Base-by-base conservation (phyloP, 768 basidiomycete species). In the Tylopilus balloui region DNA sequence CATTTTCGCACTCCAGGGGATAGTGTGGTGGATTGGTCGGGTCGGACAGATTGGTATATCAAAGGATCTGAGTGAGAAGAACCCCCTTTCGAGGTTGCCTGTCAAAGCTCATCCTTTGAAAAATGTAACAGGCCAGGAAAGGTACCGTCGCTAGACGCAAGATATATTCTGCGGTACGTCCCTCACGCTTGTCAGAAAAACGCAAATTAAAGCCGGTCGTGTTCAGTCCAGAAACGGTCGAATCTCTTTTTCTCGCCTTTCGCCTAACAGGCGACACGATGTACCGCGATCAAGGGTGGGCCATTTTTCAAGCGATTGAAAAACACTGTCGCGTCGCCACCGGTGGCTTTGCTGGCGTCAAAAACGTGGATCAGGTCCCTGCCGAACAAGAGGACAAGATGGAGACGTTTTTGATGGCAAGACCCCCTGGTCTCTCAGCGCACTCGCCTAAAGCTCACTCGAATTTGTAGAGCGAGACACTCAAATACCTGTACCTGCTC, bases 341-440 rank as follows among this genome's bases (percentile, higher is more conserved):
- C 0, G 94, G 93, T 17, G 94, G 93, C 9, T 97, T 88, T 60
- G 87, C 88, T 15, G 81, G 81, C 29, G 76, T 97, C 39, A 67
- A 84, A 50, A 90, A 96, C 61, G 94, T 97, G 10, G 90, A 95
- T 65, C 76, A 80, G 52, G 71, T 84, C 10, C 84, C 86, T 0
- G 79, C 73, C 2, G 71, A 73, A 60, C 72, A 78, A 49, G 85
- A 91, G 54, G 92, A 97, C 68, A 85, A 87, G 66, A 95, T 96
- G 93, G 93, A 97, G 71, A 93, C 93, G 12, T 96, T 94, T 72
- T 79, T 93, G 69, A 74, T 96, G 76, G 89, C 88, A 50, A 35
- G 83, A 67, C 20, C 9, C n/a, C 28, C 24, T 46, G 28, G 39
- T 45, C 17, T 47, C 36, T 38, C 37, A 4, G 28, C 20, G 35